These are phyloP conservation scores for Eucommia ulmoides DNA, from an alignment of 257 asterid species.

Conservation along the genomic window DNA sequence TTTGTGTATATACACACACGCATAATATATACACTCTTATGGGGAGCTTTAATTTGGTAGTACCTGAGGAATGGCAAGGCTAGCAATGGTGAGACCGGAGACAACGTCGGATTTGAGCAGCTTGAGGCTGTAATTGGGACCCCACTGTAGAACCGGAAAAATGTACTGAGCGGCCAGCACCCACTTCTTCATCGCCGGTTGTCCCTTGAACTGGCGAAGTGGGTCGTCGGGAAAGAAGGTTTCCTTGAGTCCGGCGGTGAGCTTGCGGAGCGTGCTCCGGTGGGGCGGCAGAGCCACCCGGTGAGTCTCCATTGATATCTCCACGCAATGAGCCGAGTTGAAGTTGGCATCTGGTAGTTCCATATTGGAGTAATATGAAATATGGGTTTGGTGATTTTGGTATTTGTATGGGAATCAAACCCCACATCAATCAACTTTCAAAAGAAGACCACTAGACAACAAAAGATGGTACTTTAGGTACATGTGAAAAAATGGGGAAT, in stretches of 20 bases:
- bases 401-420: background rate
- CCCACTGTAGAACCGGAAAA: slow-evolving; percentile 77
- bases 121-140: slow-evolving; percentile 40
- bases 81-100: slow-evolving; percentile 91
- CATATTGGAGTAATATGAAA: background rate
- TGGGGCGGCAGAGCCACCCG: slow-evolving; percentile 60
- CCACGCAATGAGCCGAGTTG: slow-evolving; percentile 13
- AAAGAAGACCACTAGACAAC: slow-evolving; percentile 17
- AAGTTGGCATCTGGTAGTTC: slow-evolving; percentile 1
- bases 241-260: slow-evolving; percentile 50
- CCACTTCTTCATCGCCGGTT: slow-evolving; percentile 22
- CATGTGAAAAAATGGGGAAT: background rate
- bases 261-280: slow-evolving; percentile 35
- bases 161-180: slow-evolving; percentile 54
- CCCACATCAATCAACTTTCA: slow-evolving; percentile 20
- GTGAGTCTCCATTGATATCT: slow-evolving; percentile 45
- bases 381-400: background rate
- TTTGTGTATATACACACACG: too few species aligned
- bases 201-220: slow-evolving; percentile 61
- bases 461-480: slow-evolving; percentile 9
- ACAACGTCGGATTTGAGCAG: slow-evolving; percentile 71
- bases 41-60: background rate
- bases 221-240: slow-evolving; percentile 85
- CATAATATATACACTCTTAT: background rate
- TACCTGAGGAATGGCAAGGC: slow-evolving; percentile 89